A percentile compares a stretch with the other conserved stretches of the same genome.
Evolutionary conservation across 495 filamentous ascomycete species (phyloP).

Genomic region (Penicillium bovifimosum): DNA sequence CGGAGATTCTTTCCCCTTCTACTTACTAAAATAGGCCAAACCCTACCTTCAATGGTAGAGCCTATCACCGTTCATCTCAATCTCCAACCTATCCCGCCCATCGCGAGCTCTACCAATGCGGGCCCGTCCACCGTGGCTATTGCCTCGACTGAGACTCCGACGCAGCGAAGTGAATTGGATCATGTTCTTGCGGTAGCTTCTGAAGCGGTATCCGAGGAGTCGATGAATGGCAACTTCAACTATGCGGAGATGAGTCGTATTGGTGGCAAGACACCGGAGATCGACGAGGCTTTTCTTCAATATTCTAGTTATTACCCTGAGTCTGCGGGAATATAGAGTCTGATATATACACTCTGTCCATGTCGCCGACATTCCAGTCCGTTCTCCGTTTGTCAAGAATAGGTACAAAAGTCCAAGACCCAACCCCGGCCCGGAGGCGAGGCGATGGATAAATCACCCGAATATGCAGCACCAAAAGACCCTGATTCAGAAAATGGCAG

Average conservation of each 20-base stretch:
- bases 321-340: too few relatives aligned
- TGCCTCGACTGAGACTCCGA: neutral
- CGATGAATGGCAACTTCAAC: conserved; percentile 12
- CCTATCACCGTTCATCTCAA: conserved; percentile 36
- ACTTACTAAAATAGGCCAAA: conserved; percentile 61
- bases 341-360: too few relatives aligned
- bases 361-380: too few relatives aligned
- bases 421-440: too few relatives aligned
- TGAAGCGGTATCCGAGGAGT: neutral
- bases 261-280: conserved; percentile 18
- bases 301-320: conserved; percentile 6
- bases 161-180: neutral
- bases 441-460: too few relatives aligned
- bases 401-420: too few relatives aligned
- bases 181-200: neutral
- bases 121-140: neutral
- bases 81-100: neutral
- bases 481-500: too few relatives aligned
- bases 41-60: conserved; percentile 53
- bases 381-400: too few relatives aligned
- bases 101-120: neutral
- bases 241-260: conserved; percentile 24
- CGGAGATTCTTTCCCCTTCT: conserved; percentile 66
- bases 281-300: conserved; percentile 17
- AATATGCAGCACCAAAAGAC: too few relatives aligned